Base-by-base conservation (phyloP, 108 stramenopile genomes). In the Conticribra guillardii region DNA sequence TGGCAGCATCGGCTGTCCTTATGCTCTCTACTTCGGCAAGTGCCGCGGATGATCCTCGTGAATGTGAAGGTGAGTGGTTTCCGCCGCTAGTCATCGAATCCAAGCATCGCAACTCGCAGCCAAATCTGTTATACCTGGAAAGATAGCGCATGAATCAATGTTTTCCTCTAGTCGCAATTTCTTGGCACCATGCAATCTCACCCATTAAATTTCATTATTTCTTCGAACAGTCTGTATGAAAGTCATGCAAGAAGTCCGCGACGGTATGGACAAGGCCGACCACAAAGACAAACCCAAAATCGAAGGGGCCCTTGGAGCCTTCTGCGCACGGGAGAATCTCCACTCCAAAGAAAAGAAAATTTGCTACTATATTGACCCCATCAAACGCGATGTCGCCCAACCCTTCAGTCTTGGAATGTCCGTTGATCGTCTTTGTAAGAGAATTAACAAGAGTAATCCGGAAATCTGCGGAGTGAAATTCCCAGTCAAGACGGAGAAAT, bases 341-440 rank as follows among this genome's bases (percentile, higher is more conserved):
- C 54, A 68, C 3, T 64, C 85, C 14, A 65, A 84, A 16, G 97
- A 99, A 79, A 89, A 89, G 75, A 99, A 98, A 81, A 96, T 99
- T 67, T 99, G 99, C 72, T 99, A 99, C 80, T 98, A 95, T 84
- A 84, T 99, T 66, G 85, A 91, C 73, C 98, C 99, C 41, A 97
- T 99, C 82, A 98, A 98, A 81, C 87, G 95, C 19, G 94, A 94
- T 66, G 85, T 98, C 7, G 94, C 96, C 4, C 97, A 98, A 69
- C 96, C 97, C 3, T 97, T 97, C 74, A 86, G 85, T 17, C 79
- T 96, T 27, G 97, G 98, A 8, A 96, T 99, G 96, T 57, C 92
- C 27, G 89, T 92, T 46, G 67, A 89, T n/a, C 97, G 96, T 66
- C 73, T 96, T 22, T 94, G 92, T 66, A 71, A 96, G 70, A 82